Evolutionary conservation across 2,329 filamentous ascomycete species (phyloP), one percentile per base, ranked within the genome.

Genomic region (Chaetomiaceae sp.): DNA sequence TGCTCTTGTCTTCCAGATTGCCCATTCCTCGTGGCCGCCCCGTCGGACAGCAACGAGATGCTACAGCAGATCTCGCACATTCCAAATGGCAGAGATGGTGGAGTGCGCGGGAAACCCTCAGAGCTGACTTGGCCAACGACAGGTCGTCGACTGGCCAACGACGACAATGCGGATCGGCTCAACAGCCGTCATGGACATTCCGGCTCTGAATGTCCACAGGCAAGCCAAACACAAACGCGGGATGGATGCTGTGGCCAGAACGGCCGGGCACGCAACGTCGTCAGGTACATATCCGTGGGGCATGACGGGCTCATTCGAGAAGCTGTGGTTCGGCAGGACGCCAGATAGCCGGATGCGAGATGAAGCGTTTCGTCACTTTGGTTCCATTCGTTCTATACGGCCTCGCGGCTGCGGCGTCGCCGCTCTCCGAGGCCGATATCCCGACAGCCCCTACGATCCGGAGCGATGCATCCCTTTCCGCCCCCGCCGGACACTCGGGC

Each of bases 311-410:
- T n/a, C n/a, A n/a, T n/a, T 19, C n/a, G 20, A 19, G 11, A 15
- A 11, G 14, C 9, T 17, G 4, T 38, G 32, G 34, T 14, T 20
- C 33, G 39, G 29, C 38, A 50, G 11, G 33, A 37, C 33, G 41
- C 19, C 43, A 33, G 33, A 44, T 6, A 36, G 40, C 45, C 32
- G 30, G 36, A 24, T 42, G 15, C 42, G 49, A 45, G 24, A 54
- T 54, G 45, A 54, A 47, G 45, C 45, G 5, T 30, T 32, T 50
- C 17, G 8, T 46, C 42, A n/a, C 45, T 10, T 38, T 11, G 14
- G 33, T 34, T n/a, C 15, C 48, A 22, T 20, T 55, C 32, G 33
- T 48, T 18, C 30, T 53, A 12, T 26, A 35, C 19, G 48, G 47
- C 30, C 19, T 50, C 34, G 22, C 39, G 34, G 47, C 45, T 29